Evolutionary conservation across 2,329 filamentous ascomycete species (phyloP), one percentile per base, ranked within the genome.

Genomic region (Pochonia chlamydosporia): DNA sequence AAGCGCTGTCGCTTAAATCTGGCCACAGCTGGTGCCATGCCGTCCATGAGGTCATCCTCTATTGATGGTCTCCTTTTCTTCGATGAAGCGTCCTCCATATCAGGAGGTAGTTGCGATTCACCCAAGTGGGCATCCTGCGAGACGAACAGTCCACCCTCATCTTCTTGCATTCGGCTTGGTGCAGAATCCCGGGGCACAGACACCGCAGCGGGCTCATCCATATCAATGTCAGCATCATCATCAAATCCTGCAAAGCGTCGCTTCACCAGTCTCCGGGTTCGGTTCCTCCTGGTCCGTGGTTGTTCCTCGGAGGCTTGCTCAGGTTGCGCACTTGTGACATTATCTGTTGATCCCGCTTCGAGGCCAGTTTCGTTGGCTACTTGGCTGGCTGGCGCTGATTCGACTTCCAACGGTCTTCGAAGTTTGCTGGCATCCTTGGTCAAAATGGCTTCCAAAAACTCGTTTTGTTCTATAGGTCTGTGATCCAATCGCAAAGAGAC

Each of bases 381-480:
- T 23, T 60, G 58, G 3, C 54, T 56, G n/a, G 51, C 56, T 23
- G 49, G 47, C 3, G 53, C 41, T 3, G 60, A 60, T 33, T 68
- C 67, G 9, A 79, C 67, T 53, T 85, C 75, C 3, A 95, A 75
- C 5, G 83, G 77, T 31, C 82, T 79, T 49, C 87, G 82, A 18
- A 97, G 72, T 37, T 79, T 76, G 49, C 78, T 81, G 6, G 89
- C 81, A 66, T 97, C 85, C 43, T 85, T 86, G n/a, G 74, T 82
- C 24, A 97, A 69, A 40, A 99, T 93, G 1, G 87, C 87, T 63
- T 96, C 89, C 2, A 99, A 74, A 52, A 99, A 95, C 57, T 96
- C 91, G 49, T 86, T 90, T 60, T 96, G 90, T 56, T 92, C 83
- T 45, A 96, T 84, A 3, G 90, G 83, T 4, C 89, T 81, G 62